These are phyloP conservation scores for Elongisporangium undulatum DNA, from an alignment of 352 stramenopile genomes.

Conservation along the genomic window DNA sequence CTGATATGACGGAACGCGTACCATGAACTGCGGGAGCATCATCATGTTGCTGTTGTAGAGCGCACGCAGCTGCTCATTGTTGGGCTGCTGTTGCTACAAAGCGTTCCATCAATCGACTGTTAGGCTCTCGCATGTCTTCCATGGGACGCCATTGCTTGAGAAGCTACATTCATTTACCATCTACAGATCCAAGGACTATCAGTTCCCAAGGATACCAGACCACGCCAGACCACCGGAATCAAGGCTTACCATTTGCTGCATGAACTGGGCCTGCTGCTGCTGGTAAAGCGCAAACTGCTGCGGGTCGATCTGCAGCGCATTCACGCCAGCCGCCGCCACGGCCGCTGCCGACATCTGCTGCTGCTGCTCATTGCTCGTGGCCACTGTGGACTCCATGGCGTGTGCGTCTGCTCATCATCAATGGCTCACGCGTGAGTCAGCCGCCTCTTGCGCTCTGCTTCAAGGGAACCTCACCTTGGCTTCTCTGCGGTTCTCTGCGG, in stretches of 20 bases:
- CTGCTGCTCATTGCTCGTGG: conserved; percentile 11
- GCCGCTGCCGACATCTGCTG: conserved; percentile 9
- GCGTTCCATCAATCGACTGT: neutral
- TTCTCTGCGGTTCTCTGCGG: conserved; percentile 12
- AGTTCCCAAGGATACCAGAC: neutral
- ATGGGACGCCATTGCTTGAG: neutral
- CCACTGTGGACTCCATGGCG: conserved; percentile 15
- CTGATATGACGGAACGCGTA: conserved; percentile 20
- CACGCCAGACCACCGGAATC: neutral
- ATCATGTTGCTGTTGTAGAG: conserved; percentile 74
- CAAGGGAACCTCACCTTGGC: neutral
- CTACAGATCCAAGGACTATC: neutral
- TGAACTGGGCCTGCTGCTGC: conserved; percentile 70
- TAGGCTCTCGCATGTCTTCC: neutral
- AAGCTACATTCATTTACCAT: neutral
- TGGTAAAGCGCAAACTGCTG: conserved; percentile 73
- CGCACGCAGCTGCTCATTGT: conserved; percentile 69
- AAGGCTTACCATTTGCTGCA: conserved; percentile 64
- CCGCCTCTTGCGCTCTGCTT: neutral
- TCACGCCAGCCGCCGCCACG: conserved; percentile 8
- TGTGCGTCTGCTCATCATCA: conserved; percentile 15
- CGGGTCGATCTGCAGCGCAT: conserved; percentile 17
- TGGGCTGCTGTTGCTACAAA: conserved; percentile 56
- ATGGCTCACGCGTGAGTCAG: conserved; percentile 4
- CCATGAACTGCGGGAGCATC: conserved; percentile 83